These are phyloP conservation scores for Ambrosiella beaveri DNA, from an alignment of 2,329 filamentous ascomycete genomes.

Conservation along the genomic window DNA sequence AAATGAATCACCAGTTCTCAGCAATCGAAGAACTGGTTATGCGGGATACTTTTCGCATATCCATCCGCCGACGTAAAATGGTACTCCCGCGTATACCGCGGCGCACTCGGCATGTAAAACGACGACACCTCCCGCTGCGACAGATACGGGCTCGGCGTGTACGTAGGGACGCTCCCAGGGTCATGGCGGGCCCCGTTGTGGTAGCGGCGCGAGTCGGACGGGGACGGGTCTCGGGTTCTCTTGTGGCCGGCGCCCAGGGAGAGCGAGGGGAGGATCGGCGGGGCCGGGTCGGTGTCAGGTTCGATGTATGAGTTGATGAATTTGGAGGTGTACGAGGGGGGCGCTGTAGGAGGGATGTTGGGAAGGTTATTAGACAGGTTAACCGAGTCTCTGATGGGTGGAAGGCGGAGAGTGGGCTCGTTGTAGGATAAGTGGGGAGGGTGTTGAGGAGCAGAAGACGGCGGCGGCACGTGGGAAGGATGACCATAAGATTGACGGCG, in stretches of 20 bases:
- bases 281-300: background rate
- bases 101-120: background rate
- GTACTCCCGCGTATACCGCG: background rate
- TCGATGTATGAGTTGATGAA: slow-evolving; percentile 5
- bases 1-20: background rate
- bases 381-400: background rate
- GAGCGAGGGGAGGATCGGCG: background rate
- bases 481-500: background rate
- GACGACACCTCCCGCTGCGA: background rate
- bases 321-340: background rate
- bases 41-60: background rate
- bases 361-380: background rate
- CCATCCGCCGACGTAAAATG: slow-evolving; percentile 4
- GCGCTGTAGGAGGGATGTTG: slow-evolving; percentile 3
- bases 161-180: background rate
- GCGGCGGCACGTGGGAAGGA: background rate
- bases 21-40: slow-evolving; percentile 1
- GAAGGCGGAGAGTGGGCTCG: background rate
- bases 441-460: background rate
- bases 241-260: background rate
- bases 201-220: background rate
- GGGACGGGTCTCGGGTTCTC: slow-evolving; percentile 3
- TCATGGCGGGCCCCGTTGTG: background rate
- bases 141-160: background rate
- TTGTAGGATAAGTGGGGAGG: no score